phyloP scores from a whole-genome alignment of 768 basidiomycete species.

The Auricularia sp. region DNA sequence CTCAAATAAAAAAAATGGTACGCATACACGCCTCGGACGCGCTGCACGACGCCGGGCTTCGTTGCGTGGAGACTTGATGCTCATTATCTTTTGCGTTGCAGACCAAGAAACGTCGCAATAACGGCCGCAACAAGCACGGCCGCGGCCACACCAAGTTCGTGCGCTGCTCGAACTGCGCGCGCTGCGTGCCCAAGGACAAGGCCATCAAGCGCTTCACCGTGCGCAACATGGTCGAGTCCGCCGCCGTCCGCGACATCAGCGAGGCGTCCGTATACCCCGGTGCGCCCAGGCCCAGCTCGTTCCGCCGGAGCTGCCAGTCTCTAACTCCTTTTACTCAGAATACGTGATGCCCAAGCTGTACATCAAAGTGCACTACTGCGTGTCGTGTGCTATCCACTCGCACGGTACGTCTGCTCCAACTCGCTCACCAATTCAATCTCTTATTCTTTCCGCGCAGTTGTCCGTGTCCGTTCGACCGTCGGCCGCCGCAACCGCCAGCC shows the following conservation, averaged over 20 bases:
- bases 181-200: constrained; percentile 97
- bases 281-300: constrained; percentile 28
- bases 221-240: constrained; percentile 99
- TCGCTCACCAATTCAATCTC: neutral
- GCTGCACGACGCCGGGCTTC: too few species aligned
- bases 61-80: too few species aligned
- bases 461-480: constrained; percentile 93
- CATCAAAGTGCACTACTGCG: constrained; percentile 98
- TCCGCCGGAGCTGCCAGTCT: neutral
- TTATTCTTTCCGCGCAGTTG: constrained; percentile 47
- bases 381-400: constrained; percentile 98
- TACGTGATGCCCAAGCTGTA: constrained; percentile 95
- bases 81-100: constrained; percentile 20
- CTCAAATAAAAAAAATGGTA: neutral
- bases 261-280: constrained; percentile 91
- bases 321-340: constrained; percentile 39
- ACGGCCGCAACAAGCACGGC: constrained; percentile 98
- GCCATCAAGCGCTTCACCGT: constrained; percentile 99
- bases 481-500: constrained; percentile 96
- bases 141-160: constrained; percentile 92
- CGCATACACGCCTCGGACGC: neutral
- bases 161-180: constrained; percentile 99
- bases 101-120: constrained; percentile 99
- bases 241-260: constrained; percentile 93
- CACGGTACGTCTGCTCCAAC: constrained; percentile 54